A percentile compares a stretch with the other conserved stretches of the same genome.
Conservation (phyloP, 2,329 filamentous ascomycete species). For the Corynespora cassiicola region DNA sequence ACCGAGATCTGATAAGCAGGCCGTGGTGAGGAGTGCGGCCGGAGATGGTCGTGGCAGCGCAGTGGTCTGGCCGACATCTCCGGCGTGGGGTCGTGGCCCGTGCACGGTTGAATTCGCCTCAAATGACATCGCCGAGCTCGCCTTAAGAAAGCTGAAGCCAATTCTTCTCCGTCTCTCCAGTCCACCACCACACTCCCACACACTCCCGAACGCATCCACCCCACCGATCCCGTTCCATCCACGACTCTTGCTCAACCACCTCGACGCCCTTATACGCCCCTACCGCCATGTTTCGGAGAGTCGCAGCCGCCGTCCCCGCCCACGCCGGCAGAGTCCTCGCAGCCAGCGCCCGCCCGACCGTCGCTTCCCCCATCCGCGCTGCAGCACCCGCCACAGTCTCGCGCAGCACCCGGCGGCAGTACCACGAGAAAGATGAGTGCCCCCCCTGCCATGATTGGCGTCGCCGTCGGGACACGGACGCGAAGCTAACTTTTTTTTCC, state of each 20-base stretch:
- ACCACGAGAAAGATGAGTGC: slow-evolving; percentile 71
- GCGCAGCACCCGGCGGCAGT: slow-evolving; percentile 54
- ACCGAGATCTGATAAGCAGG: slow-evolving; percentile 31
- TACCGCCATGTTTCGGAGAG: slow-evolving; percentile 64
- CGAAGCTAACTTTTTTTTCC: slow-evolving; percentile 50
- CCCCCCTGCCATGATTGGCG: slow-evolving; percentile 19
- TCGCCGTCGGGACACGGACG: slow-evolving; percentile 13
- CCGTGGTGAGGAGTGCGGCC: slow-evolving; percentile 1
- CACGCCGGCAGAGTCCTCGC: slow-evolving; percentile 58
- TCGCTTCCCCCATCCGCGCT: slow-evolving; percentile 54
- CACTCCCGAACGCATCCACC: slow-evolving; percentile 18
- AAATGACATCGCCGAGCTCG: slow-evolving; percentile 33
- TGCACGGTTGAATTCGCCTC: slow-evolving; percentile 20
- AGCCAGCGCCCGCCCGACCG: slow-evolving; percentile 56
- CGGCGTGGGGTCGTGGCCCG: slow-evolving; percentile 29
- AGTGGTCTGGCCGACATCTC: slow-evolving; percentile 23
- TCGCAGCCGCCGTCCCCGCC: slow-evolving; percentile 60
- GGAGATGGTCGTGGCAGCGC: slow-evolving; percentile 17
- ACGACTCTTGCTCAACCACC: slow-evolving; percentile 8
- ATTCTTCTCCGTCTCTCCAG: slow-evolving; percentile 29
- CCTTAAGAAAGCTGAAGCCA: slow-evolving; percentile 19
- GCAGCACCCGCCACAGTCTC: slow-evolving; percentile 49
- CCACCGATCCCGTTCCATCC: slow-evolving; percentile 17
- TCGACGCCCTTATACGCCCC: slow-evolving; percentile 20
- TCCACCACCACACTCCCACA: slow-evolving; percentile 26